phyloP scores from a whole-genome alignment of 257 asterid genomes.

The Solanum lycopersicoides region DNA sequence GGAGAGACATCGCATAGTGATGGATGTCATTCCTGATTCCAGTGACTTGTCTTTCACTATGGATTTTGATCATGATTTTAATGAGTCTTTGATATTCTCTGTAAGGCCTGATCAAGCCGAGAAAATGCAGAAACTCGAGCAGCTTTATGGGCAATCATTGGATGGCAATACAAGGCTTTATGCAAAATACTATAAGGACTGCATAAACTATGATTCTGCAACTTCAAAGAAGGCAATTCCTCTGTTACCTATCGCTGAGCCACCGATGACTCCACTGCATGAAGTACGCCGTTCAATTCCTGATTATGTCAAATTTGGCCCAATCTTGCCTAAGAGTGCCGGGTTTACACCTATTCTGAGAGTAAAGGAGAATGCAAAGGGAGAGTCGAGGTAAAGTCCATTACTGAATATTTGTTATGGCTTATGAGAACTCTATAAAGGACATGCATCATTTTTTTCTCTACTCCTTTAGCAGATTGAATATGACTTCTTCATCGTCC shows the following conservation, averaged over 20 bases:
- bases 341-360: conserved; percentile 50
- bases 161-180: conserved; percentile 67
- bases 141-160: conserved; percentile 54
- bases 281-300: conserved; percentile 54
- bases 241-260: conserved; percentile 76
- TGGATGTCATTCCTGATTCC: conserved; percentile 62
- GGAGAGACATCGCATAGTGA: conserved; percentile 58
- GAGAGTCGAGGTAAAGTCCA: conserved; percentile 25
- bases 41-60: conserved; percentile 53
- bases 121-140: conserved; percentile 52
- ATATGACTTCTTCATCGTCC: conserved; percentile 9
- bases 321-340: conserved; percentile 68
- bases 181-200: conserved; percentile 62
- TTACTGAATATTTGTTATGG: not conserved
- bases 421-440: not conserved
- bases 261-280: conserved; percentile 69
- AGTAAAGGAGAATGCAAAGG: conserved; percentile 17
- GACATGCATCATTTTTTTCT: not conserved
- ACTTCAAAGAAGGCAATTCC: conserved; percentile 50
- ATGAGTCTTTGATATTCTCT: conserved; percentile 52
- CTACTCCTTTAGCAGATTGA: conserved; percentile 24
- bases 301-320: conserved; percentile 76
- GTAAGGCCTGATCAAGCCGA: conserved; percentile 81
- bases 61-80: conserved; percentile 49
- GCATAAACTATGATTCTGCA: conserved; percentile 49